Base-by-base conservation (phyloP, 116 monocot genomes). In the Phalaenopsis hybrid region DNA sequence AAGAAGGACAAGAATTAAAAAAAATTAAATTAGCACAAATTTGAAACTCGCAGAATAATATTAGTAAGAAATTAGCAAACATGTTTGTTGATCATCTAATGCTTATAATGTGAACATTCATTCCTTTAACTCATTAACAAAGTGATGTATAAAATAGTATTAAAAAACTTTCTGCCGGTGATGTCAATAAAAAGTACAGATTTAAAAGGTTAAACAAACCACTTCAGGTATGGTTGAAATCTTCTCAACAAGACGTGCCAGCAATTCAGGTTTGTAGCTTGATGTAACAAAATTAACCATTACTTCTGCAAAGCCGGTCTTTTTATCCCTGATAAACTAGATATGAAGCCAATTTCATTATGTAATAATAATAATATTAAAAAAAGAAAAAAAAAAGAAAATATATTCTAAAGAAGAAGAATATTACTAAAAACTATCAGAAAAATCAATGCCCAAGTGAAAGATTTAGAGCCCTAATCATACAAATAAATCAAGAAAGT, bases 201-300 rank as follows among this genome's bases (percentile, higher is more conserved):
- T 50, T 73, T 34, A 79, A 15, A 63, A 43, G 13, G 46, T 41
- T 51, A 37, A 52, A 91, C 94, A 44, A 75, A 94, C 96, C 92
- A 97, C 97, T 94, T 93, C 91, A 81, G 91, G 86, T 84, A 97
- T 88, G 44, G 81, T 33, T 81, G 89, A 87, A 52, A 92, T 85
- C 81, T 88, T 92, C 28, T 83, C 68, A 67, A 94, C 88, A 51
- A 97, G 89, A 83, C 87, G 92, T 81, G 83, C 80, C 84, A 97
- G 51, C 79, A 97, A 57, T 51, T 85, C 78, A 31, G 94, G 91
- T 52, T 93, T 89, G 78, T 94, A 91, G 65, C 81, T 83, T 55
- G 97, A 92, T 67, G 97, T 97, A 79, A 97, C 93, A 89, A 97
- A 97, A 80, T 97, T 97, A 72, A 96, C 94, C 96, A 96, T 96